Evolutionary conservation across 2,329 filamentous ascomycete genomes (phyloP), one percentile per base, ranked within the genome.

Genomic region (Stylonectria norvegica): DNA sequence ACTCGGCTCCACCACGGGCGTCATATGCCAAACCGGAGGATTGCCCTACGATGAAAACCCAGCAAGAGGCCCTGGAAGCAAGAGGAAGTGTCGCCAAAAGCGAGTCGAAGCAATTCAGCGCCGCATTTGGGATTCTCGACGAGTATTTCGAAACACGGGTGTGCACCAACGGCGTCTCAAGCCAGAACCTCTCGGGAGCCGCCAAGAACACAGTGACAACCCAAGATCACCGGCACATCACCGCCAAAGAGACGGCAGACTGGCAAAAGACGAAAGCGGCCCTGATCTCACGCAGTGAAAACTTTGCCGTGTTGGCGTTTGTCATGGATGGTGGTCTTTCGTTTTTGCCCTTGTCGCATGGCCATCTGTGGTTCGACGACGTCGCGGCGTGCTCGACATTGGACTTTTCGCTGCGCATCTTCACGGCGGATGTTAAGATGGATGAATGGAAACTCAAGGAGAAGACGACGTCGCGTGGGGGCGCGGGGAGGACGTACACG

Each of bases 351-450:
- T 46, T 76, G 35, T 58, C 56, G 1, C 70, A 72, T 36, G 63
- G 56, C 36, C 61, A 69, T 8, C 50, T 64, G 57, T 70, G 62
- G 49, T 59, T 75, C 25, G 63, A 69, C 2, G 70, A 76, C 25
- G 61, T 60, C 0, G 62, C 48, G 5, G 69, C 71, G 2, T 72
- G 66, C 36, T 68, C 66, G 2, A 69, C 63, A 8, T 49, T 76
- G n/a, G 73, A 77, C 47, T 76, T 76, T 52, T 66, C 74, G 4
- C 41, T 77, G 40, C 58, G 73, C 1, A 47, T 72, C 5, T 69
- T 72, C 43, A 55, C 53, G 1, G 62, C 59, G 0, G 59, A 63
- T 0, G 40, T 71, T 1, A 59, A 72, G 36, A 7, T 73, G 29
- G 48, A 51, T 5, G 34, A 60, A 16, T 77, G 72, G 71, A 60